Evolutionary conservation across 257 asterid species (phyloP).

Genomic region (Nicotiana knightiana): DNA sequence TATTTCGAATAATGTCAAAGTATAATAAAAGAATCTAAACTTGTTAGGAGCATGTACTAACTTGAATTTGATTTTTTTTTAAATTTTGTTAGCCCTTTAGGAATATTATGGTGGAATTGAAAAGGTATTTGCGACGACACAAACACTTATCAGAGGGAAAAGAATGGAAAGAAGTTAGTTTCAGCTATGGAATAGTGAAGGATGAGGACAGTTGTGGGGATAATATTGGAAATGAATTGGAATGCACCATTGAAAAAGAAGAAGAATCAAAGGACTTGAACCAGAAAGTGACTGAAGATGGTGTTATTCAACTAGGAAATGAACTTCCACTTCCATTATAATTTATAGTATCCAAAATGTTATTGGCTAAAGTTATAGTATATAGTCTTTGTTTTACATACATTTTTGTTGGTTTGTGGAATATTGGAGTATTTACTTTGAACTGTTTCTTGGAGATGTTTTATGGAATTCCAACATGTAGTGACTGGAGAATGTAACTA

Average conservation of each 20-base stretch:
- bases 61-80: neutral
- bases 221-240: constrained; percentile 11
- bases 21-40: too few species aligned
- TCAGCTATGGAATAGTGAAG: constrained; percentile 48
- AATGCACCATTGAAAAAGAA: neutral
- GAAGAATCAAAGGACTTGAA: constrained; percentile 4
- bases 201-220: constrained; percentile 18
- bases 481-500: neutral
- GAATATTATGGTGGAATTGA: constrained; percentile 53
- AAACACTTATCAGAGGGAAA: constrained; percentile 37
- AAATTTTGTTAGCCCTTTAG: constrained; percentile 43
- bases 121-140: constrained; percentile 54
- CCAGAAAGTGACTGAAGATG: neutral
- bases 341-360: neutral
- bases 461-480: neutral
- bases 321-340: neutral
- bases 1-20: too few species aligned
- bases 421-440: neutral
- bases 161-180: constrained; percentile 46
- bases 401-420: neutral
- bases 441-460: neutral
- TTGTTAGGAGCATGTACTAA: neutral
- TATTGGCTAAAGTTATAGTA: neutral
- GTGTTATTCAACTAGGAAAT: neutral
- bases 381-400: neutral